A percentile compares a stretch with the other conserved stretches of the same genome.
phyloP scores from a whole-genome alignment of 2,329 filamentous ascomycete species.

The Boeremia lycopersici region DNA sequence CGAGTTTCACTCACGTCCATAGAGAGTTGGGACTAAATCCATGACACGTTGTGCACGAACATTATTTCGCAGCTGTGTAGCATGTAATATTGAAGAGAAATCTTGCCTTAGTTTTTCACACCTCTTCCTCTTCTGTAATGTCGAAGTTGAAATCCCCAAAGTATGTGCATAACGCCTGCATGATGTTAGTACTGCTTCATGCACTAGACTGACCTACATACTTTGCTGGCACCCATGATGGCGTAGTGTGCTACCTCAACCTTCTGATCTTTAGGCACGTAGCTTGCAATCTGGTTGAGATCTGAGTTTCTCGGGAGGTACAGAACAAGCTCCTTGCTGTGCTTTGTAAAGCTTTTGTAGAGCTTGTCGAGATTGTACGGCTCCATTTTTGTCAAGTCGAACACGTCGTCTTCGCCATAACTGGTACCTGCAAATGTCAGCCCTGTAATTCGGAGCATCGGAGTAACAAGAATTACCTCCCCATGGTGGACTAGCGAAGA shows the following conservation, averaged over 20 bases:
- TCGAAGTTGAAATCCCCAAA: constrained; percentile 59
- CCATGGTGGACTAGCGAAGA: constrained; percentile 78
- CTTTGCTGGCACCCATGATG: constrained; percentile 87
- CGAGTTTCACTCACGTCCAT: background rate
- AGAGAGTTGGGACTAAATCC: too few relatives aligned
- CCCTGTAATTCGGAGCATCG: background rate
- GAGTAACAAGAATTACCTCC: constrained; percentile 61
- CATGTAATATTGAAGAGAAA: background rate
- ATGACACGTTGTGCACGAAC: too few relatives aligned
- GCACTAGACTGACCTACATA: constrained; percentile 38
- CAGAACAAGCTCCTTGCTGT: constrained; percentile 65
- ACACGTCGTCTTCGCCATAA: constrained; percentile 71
- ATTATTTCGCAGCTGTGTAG: background rate
- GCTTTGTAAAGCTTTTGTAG: constrained; percentile 48
- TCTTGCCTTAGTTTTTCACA: background rate
- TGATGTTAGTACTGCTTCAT: constrained; percentile 7
- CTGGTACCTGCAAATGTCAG: constrained; percentile 58
- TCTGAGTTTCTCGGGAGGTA: constrained; percentile 73
- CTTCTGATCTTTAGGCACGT: constrained; percentile 41
- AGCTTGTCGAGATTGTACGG: constrained; percentile 70
- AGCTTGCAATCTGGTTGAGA: constrained; percentile 46
- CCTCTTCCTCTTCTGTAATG: constrained; percentile 21
- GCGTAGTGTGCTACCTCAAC: constrained; percentile 73
- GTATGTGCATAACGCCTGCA: constrained; percentile 62
- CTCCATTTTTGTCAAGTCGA: constrained; percentile 84